phyloP scores from a whole-genome alignment of 192 early-diverging fungal genomes.

The Chytriomyces confervae region DNA sequence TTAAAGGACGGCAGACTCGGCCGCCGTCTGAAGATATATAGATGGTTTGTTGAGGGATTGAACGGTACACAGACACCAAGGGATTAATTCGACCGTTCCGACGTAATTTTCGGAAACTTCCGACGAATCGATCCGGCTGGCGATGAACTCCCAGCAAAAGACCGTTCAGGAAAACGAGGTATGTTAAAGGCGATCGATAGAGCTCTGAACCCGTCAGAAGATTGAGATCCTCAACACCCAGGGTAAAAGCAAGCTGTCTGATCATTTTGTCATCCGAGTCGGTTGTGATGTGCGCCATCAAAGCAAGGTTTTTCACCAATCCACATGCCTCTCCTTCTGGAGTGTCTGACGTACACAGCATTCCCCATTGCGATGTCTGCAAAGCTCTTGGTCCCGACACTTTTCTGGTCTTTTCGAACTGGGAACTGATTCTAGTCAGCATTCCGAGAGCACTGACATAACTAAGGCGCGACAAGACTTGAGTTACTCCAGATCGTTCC shows the following conservation, averaged over 20 bases:
- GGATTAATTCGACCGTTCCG: slow-evolving; percentile 86
- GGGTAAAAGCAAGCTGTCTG: slow-evolving; percentile 74
- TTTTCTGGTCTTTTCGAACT: slow-evolving; percentile 99
- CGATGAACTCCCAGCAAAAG: slow-evolving; percentile 89
- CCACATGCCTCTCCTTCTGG: slow-evolving; percentile 99
- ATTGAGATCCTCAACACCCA: slow-evolving; percentile 94
- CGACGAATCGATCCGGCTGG: slow-evolving; percentile 81
- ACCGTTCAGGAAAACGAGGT: slow-evolving; percentile 94
- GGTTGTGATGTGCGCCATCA: slow-evolving; percentile 99
- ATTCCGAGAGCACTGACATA: slow-evolving; percentile 96
- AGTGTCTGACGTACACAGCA: slow-evolving; percentile 96
- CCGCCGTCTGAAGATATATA: slow-evolving; percentile 94
- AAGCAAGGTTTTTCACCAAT: slow-evolving; percentile 94
- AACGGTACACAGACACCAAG: slow-evolving; percentile 89
- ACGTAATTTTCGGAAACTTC: slow-evolving; percentile 83
- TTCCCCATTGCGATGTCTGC: slow-evolving; percentile 97
- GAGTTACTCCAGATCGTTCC: slow-evolving; percentile 97
- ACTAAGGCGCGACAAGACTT: slow-evolving; percentile 89
- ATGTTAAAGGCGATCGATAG: slow-evolving; percentile 72
- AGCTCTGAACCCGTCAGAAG: slow-evolving; percentile 87
- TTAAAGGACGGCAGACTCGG: slow-evolving; percentile 94
- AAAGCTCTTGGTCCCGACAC: slow-evolving; percentile 94
- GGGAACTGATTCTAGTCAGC: slow-evolving; percentile 95
- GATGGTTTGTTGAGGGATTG: slow-evolving; percentile 80
- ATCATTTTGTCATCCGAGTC: slow-evolving; percentile 87